Evolutionary conservation across 345 rosid species (phyloP).

Genomic region (Nephelium lappaceum): DNA sequence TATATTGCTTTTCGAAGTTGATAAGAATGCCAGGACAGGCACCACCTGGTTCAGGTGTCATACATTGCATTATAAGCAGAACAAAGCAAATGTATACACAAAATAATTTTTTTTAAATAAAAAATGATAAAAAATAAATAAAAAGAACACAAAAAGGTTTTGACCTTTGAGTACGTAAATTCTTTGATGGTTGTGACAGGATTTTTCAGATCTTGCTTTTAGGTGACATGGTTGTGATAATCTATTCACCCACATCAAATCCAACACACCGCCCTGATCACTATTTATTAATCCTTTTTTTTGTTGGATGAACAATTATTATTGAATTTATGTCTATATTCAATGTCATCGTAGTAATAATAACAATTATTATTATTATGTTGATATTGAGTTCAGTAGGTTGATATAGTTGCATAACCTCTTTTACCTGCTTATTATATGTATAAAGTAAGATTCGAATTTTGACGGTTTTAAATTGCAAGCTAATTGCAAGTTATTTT

Average conservation of each 20-base stretch:
- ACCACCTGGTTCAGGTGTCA: no score
- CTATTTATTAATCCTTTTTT: not conserved
- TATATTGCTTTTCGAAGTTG: not conserved
- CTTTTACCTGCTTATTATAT: no score
- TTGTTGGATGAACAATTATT: not conserved
- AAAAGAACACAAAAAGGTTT: not conserved
- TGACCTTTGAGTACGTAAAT: not conserved
- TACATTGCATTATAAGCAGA: not conserved
- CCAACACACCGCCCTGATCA: conserved; percentile 3
- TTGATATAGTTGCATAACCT: no score
- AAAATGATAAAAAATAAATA: not conserved
- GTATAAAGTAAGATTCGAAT: no score
- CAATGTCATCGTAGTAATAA: no score
- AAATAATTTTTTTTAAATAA: not conserved
- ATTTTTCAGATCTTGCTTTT: conserved; percentile 14
- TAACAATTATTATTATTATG: no score
- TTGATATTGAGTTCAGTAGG: no score
- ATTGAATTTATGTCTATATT: not conserved
- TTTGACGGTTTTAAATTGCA: no score
- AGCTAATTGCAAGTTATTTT: no score
- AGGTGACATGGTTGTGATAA: conserved; percentile 17
- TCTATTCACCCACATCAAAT: conserved; percentile 24
- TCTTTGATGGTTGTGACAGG: not conserved
- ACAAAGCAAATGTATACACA: not conserved
- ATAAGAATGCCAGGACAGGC: no score